Evolutionary conservation across 345 rosid species (phyloP).

Genomic region (Aegle marmelos): DNA sequence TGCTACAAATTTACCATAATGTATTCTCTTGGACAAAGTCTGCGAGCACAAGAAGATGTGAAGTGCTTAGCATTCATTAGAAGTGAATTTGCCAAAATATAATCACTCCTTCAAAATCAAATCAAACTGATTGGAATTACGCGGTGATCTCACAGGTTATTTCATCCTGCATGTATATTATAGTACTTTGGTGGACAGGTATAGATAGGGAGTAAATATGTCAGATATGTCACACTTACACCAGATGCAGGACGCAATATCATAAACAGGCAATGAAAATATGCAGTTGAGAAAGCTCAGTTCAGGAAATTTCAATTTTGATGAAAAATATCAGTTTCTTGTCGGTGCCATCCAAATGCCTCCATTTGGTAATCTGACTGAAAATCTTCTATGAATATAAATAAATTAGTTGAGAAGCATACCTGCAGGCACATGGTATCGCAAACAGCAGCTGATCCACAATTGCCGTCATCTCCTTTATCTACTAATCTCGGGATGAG

Average conservation of each 20-base stretch:
- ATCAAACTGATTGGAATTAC: neutral
- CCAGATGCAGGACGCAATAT: neutral
- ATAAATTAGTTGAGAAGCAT: neutral
- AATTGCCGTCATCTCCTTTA: conserved; percentile 89
- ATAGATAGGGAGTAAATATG: neutral
- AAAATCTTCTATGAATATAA: neutral
- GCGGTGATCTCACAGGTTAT: neutral
- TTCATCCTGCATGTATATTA: neutral
- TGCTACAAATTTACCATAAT: conserved; percentile 92
- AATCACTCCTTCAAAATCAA: neutral
- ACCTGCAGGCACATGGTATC: conserved; percentile 91
- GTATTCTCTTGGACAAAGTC: conserved; percentile 92
- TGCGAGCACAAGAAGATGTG: conserved; percentile 23
- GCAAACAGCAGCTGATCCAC: conserved; percentile 91
- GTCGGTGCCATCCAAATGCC: neutral
- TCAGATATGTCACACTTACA: neutral
- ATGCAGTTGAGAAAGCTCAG: neutral
- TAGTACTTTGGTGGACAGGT: neutral
- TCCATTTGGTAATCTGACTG: neutral
- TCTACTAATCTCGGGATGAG: conserved; percentile 72
- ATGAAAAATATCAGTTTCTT: neutral
- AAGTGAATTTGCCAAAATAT: neutral
- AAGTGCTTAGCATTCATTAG: neutral
- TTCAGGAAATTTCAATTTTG: neutral
- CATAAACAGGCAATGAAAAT: neutral